A percentile compares a stretch with the other conserved stretches of the same genome.
Evolutionary conservation across 2,329 filamentous ascomycete genomes (phyloP).

Genomic region (Ambrosiella beaveri): DNA sequence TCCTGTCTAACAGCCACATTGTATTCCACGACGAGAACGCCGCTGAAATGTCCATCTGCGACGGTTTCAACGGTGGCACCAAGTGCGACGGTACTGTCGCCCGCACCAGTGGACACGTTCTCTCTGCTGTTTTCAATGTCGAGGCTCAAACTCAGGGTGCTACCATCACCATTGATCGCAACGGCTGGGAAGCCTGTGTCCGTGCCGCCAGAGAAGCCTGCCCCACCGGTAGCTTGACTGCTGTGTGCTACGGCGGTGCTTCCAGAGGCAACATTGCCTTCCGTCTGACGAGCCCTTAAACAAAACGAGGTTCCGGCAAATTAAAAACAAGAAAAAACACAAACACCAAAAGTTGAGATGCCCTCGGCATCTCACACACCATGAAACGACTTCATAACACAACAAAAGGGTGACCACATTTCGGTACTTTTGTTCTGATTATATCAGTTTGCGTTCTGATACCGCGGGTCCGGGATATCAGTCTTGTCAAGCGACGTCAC

Average conservation of each 20-base stretch:
- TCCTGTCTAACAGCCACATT: constrained; percentile 20
- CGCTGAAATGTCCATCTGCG: constrained; percentile 32
- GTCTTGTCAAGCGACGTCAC: no score
- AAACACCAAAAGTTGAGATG: neutral
- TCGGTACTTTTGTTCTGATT: neutral
- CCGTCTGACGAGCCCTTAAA: constrained; percentile 18
- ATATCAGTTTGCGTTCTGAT: no score
- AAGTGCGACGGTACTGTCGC: constrained; percentile 27
- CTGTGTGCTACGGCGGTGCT: constrained; percentile 30
- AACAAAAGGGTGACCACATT: neutral
- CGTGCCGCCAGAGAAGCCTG: constrained; percentile 34
- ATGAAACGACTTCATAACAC: neutral
- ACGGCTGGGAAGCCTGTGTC: constrained; percentile 35
- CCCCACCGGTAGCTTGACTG: constrained; percentile 30
- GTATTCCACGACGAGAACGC: constrained; percentile 32
- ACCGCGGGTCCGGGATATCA: no score
- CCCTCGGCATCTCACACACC: neutral
- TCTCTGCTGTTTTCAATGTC: constrained; percentile 31
- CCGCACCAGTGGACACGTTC: constrained; percentile 28
- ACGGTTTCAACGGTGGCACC: constrained; percentile 31
- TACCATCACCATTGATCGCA: constrained; percentile 36
- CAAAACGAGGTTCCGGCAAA: neutral
- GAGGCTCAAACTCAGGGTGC: constrained; percentile 25
- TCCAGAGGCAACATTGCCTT: constrained; percentile 29
- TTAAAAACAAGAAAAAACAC: neutral